These are phyloP conservation scores for Schizochytrium sp. DNA, from an alignment of 108 stramenopile species.

Conservation along the genomic window DNA sequence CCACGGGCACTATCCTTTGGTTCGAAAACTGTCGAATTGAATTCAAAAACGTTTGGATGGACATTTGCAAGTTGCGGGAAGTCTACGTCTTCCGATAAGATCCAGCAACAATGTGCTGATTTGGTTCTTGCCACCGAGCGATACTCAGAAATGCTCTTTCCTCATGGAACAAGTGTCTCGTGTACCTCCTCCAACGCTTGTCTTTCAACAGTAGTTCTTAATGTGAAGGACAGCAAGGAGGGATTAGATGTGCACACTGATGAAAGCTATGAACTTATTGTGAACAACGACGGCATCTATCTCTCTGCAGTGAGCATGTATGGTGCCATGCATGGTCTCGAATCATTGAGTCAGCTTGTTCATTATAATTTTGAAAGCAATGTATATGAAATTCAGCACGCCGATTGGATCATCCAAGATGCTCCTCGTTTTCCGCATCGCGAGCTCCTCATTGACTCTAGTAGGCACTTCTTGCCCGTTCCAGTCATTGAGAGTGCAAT, in stretches of 20 bases:
- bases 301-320: constrained; percentile 66
- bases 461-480: constrained; percentile 82
- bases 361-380: constrained; percentile 59
- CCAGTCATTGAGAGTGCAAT: constrained; percentile 76
- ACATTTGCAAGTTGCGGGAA: background rate
- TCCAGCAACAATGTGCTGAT: background rate
- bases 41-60: background rate
- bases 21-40: background rate
- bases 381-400: constrained; percentile 57
- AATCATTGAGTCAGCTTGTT: constrained; percentile 79
- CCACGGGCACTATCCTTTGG: background rate
- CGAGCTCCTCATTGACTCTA: constrained; percentile 83
- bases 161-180: background rate
- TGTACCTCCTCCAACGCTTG: background rate
- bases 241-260: constrained; percentile 75
- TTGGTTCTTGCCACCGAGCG: background rate
- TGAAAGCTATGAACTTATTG: constrained; percentile 84
- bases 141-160: background rate
- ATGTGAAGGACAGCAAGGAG: background rate
- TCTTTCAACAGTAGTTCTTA: background rate
- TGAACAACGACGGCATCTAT: background rate
- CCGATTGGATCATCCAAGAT: constrained; percentile 74
- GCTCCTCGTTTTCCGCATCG: constrained; percentile 79
- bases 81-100: background rate
- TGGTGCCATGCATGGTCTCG: constrained; percentile 76